These are phyloP conservation scores for Peronospora farinosa DNA, from an alignment of 352 stramenopile species.

Conservation along the genomic window DNA sequence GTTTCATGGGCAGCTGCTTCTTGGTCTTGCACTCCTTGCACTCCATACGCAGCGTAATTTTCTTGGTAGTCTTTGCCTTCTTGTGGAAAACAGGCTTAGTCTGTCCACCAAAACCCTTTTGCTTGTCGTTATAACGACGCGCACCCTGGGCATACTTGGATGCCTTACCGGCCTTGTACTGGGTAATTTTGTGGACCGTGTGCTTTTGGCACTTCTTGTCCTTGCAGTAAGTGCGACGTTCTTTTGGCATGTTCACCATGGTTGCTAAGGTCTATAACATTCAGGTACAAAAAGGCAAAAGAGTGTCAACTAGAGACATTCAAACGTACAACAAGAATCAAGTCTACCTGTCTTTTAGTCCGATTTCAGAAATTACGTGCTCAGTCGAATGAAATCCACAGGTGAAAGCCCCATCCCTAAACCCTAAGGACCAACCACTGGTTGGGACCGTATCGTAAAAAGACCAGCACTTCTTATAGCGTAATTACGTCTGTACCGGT, in stretches of 20 bases:
- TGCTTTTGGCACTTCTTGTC: constrained; percentile 99
- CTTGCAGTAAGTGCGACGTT: constrained; percentile 99
- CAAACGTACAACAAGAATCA: background rate
- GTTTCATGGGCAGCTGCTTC: constrained; percentile 98
- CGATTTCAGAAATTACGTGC: constrained; percentile 77
- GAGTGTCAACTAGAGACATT: background rate
- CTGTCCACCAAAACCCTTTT: constrained; percentile 99
- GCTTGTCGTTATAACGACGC: constrained; percentile 99
- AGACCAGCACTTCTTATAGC: constrained; percentile 11
- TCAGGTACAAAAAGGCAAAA: constrained; percentile 1
- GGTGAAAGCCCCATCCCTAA: background rate
- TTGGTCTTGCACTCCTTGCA: constrained; percentile 99
- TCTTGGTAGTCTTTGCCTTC: constrained; percentile 99
- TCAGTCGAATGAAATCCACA: too few species aligned
- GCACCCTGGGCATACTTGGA: constrained; percentile 98
- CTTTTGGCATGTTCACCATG: constrained; percentile 99
- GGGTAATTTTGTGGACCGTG: constrained; percentile 98
- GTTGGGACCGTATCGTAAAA: constrained; percentile 6
- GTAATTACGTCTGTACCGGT: constrained; percentile 2
- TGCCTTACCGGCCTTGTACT: constrained; percentile 99
- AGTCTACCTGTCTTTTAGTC: constrained; percentile 81
- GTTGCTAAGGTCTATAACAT: constrained; percentile 64
- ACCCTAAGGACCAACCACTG: too few species aligned
- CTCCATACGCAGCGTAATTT: constrained; percentile 96
- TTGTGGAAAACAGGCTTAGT: constrained; percentile 99